Evolutionary conservation across 345 rosid species (phyloP), one percentile per base, ranked within the genome.

Genomic region (Linum tenue): DNA sequence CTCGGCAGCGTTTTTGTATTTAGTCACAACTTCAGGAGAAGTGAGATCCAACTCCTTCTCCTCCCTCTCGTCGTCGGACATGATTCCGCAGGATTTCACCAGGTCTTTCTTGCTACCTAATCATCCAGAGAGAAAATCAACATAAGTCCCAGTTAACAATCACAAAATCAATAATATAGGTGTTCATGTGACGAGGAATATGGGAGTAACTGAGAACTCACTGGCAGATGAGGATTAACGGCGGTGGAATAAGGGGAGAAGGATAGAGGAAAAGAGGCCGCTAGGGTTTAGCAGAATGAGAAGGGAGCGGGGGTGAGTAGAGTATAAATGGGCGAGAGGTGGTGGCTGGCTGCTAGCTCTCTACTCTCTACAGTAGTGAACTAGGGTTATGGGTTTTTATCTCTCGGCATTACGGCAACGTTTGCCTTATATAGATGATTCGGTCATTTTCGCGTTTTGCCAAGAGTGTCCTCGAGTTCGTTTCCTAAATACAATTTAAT

Each of bases 11-110:
- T 75, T 78, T 75, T 95, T 95, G 86, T 91, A 95, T 70, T 91
- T 91, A 72, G 96, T 95, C 75, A 95, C 90, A 38, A 89, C 96
- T 72, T 95, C 99, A 62, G 91, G 84, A 71, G 95, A 84, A 63
- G 83, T 75, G 78, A 95, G 95, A 87, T 91, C 95, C 82, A 91
- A 62, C 85, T 95, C 96, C 87, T 81, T 94, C 95, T 87, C 96
- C 79, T 91, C 97, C 76, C 96, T 78, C 64, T 91, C 99, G 3
- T 95, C 99, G 79, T 95, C 99, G 60, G 99, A 95, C 95, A 90
- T 95, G 80, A 83, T 80, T 76, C 64, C n/a, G 16, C 11, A 12
- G 53, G 53, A 48, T 48, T 48, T 9, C 53, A 48, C 53, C 9
- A 48, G 53, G 11, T 48, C 53, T 48, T 48, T 48, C 53, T 48